phyloP scores from a whole-genome alignment of 768 basidiomycete species.

The Psilocybe subaeruginosa region DNA sequence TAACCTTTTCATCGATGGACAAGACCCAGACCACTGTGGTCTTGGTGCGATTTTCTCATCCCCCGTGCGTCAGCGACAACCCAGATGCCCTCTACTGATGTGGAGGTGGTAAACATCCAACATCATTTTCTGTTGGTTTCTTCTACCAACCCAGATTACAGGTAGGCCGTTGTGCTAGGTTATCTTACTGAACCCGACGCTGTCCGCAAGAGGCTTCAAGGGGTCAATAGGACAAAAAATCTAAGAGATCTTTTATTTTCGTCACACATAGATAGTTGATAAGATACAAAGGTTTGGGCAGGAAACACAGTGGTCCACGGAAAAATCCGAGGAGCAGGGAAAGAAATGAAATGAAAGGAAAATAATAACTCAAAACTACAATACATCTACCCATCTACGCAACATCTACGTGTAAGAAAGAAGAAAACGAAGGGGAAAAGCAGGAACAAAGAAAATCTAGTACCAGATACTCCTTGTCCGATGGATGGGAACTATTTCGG shows the following conservation, averaged over 20 bases:
- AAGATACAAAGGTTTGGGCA: neutral
- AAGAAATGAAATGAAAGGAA: neutral
- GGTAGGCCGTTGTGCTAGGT: neutral
- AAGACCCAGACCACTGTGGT: neutral
- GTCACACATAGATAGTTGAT: neutral
- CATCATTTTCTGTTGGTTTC: neutral
- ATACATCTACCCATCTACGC: neutral
- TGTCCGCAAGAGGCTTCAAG: neutral
- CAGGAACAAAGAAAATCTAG: constrained; percentile 33
- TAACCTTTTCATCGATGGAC: neutral
- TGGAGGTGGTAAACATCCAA: neutral
- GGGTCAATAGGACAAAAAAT: neutral
- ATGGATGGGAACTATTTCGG: constrained; percentile 68
- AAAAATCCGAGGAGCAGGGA: neutral
- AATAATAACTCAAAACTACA: too few relatives aligned
- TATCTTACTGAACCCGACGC: neutral
- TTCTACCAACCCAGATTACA: neutral
- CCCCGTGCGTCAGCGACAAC: neutral
- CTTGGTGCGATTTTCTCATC: neutral
- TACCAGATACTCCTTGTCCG: constrained; percentile 89
- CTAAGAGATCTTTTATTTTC: neutral
- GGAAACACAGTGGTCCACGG: neutral
- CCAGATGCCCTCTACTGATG: neutral
- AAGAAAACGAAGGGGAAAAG: constrained; percentile 1
- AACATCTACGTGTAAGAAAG: neutral